These are phyloP conservation scores for Ichthyophthirius multifiliis DNA, from an alignment of 169 alveolate species.

Conservation along the genomic window DNA sequence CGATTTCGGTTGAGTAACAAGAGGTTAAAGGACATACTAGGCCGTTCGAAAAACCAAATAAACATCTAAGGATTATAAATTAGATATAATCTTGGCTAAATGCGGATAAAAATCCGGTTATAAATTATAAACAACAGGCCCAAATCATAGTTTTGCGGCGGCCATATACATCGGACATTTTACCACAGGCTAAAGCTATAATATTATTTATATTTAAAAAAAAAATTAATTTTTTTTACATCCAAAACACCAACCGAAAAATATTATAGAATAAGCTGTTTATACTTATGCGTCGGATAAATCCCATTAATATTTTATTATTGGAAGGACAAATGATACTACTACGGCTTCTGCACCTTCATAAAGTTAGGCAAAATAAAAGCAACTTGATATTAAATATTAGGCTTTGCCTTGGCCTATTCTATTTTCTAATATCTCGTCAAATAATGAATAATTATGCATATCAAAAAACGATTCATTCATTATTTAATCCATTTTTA, in stretches of 20 bases:
- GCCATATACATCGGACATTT: neutral
- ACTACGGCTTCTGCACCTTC: neutral
- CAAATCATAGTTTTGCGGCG: neutral
- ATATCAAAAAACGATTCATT: no score
- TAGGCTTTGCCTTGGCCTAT: neutral
- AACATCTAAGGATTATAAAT: neutral
- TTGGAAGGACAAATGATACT: slow-evolving; percentile 5
- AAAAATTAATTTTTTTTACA: neutral
- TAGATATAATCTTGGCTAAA: neutral
- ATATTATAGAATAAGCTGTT: neutral
- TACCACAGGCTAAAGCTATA: slow-evolving; percentile 6
- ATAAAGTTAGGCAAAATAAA: neutral
- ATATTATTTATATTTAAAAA: no score
- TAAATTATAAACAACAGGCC: neutral
- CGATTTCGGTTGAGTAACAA: neutral
- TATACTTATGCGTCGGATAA: neutral
- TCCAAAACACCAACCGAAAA: slow-evolving; percentile 7
- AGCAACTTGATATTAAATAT: neutral
- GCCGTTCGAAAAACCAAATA: neutral
- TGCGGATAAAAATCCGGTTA: neutral
- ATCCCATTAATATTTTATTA: neutral
- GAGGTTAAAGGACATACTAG: neutral
- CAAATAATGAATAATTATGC: neutral
- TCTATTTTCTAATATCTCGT: neutral
- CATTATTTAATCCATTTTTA: no score